Evolutionary conservation across 208 protist species (phyloP).

Genomic region (Crithidia expoeki): DNA sequence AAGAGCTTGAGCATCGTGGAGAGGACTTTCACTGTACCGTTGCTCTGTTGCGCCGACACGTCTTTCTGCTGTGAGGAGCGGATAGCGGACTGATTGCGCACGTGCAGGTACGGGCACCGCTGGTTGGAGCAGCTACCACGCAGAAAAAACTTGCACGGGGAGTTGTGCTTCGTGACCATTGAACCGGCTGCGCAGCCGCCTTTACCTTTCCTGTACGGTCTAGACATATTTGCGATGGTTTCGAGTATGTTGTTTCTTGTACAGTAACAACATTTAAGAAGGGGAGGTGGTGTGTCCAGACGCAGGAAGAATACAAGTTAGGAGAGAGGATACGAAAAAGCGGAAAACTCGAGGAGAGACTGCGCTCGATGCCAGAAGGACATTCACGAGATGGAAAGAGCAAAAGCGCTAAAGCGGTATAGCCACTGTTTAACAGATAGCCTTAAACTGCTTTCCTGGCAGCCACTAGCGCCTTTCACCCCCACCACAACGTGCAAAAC

Average conservation of each 20-base stretch:
- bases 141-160: slow-evolving; percentile 74
- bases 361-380: no score
- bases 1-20: slow-evolving; percentile 87
- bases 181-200: slow-evolving; percentile 21
- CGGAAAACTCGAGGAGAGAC: background rate
- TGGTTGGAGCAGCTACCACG: slow-evolving; percentile 74
- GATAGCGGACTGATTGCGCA: slow-evolving; percentile 43
- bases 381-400: no score
- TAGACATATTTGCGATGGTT: slow-evolving; percentile 27
- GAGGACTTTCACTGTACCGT: slow-evolving; percentile 45
- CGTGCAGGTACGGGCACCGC: slow-evolving; percentile 77
- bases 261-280: no score
- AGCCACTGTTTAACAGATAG: no score
- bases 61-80: slow-evolving; percentile 26
- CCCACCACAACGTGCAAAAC: no score
- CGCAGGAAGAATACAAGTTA: no score
- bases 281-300: no score
- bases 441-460: no score
- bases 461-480: no score
- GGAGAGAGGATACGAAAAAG: no score
- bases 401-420: no score
- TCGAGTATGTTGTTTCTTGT: slow-evolving; percentile 11
- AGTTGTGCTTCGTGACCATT: slow-evolving; percentile 29
- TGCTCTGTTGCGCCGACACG: slow-evolving; percentile 10
- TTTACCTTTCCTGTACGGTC: slow-evolving; percentile 77